A percentile compares a stretch with the other conserved stretches of the same genome.
Conservation (phyloP, 176 grass and related monocot genomes). For the Thinopyrum elongatum region DNA sequence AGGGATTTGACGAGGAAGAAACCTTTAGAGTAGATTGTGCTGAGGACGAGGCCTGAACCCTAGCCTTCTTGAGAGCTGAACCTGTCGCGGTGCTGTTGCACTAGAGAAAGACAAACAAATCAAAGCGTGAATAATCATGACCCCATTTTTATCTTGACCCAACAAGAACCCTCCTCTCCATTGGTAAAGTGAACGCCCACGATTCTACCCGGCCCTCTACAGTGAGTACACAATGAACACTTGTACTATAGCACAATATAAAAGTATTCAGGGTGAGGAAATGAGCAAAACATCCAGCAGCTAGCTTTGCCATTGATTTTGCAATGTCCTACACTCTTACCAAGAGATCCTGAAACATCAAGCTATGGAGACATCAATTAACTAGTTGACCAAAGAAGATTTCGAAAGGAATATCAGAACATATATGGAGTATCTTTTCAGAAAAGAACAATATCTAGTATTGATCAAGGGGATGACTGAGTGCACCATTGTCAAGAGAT, state of each 20-base stretch:
- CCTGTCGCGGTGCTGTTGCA: slow-evolving; percentile 95
- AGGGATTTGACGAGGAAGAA: slow-evolving; percentile 46
- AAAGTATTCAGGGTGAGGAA: slow-evolving; percentile 28
- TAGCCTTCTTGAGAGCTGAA: slow-evolving; percentile 92
- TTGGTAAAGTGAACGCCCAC: slow-evolving; percentile 15
- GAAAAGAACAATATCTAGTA: slow-evolving; percentile 28
- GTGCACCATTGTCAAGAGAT: slow-evolving; percentile 51
- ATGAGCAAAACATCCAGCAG: slow-evolving; percentile 34
- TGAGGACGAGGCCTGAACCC: slow-evolving; percentile 88
- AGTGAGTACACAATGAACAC: background rate
- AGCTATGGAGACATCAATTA: slow-evolving; percentile 17
- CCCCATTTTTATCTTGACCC: slow-evolving; percentile 32
- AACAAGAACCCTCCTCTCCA: slow-evolving; percentile 10
- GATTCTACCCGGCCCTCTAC: slow-evolving; percentile 17
- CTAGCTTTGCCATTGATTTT: slow-evolving; percentile 52
- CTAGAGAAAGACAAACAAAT: slow-evolving; percentile 67
- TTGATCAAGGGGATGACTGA: slow-evolving; percentile 17
- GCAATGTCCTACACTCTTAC: slow-evolving; percentile 45
- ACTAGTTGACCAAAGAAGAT: slow-evolving; percentile 21
- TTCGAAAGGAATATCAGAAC: slow-evolving; percentile 28
- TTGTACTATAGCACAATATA: slow-evolving; percentile 16
- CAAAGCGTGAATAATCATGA: slow-evolving; percentile 60
- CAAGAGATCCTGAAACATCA: slow-evolving; percentile 53
- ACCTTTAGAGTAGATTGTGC: slow-evolving; percentile 99
- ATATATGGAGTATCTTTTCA: slow-evolving; percentile 37